Percentiles rank a stretch among this genome's conserved stretches.
These are phyloP conservation scores for Cryphonectria parasitica DNA, from an alignment of 2,329 filamentous ascomycete species.

Conservation along the genomic window DNA sequence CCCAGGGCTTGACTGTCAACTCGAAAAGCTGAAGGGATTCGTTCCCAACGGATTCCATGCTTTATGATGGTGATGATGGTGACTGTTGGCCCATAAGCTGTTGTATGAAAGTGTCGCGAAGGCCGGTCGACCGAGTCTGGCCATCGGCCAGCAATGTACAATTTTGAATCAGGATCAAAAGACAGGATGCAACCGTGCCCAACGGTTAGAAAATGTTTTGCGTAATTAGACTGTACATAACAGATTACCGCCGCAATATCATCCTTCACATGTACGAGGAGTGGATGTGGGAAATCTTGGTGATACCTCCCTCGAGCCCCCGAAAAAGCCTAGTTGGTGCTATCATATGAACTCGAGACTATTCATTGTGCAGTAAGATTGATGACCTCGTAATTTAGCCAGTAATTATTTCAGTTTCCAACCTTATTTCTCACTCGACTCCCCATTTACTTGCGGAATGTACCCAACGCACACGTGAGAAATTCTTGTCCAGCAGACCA, in stretches of 20 bases:
- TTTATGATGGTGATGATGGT: not conserved
- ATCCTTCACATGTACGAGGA: not conserved
- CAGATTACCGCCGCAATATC: not conserved
- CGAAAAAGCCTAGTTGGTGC: too few species aligned
- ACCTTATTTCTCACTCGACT: too few species aligned
- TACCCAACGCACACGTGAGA: too few species aligned
- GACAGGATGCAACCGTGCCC: not conserved
- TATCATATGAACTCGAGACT: too few species aligned
- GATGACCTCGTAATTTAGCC: too few species aligned
- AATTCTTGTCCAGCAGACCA: too few species aligned
- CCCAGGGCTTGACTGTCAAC: constrained; percentile 49
- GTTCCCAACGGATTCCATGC: not conserved
- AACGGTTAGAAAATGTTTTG: not conserved
- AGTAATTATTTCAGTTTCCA: too few species aligned
- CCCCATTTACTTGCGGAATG: too few species aligned
- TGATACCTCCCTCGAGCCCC: too few species aligned
- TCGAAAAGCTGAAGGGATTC: constrained; percentile 6
- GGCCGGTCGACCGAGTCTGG: not conserved
- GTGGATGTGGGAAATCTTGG: too few species aligned
- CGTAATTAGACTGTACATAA: not conserved
- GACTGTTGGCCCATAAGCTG: not conserved
- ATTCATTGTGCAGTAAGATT: too few species aligned
- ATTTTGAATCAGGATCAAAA: not conserved
- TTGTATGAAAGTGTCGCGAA: not conserved
- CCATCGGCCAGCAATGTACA: not conserved